Base-by-base conservation (phyloP, 768 basidiomycete genomes). In the Roridomyces roridus region DNA sequence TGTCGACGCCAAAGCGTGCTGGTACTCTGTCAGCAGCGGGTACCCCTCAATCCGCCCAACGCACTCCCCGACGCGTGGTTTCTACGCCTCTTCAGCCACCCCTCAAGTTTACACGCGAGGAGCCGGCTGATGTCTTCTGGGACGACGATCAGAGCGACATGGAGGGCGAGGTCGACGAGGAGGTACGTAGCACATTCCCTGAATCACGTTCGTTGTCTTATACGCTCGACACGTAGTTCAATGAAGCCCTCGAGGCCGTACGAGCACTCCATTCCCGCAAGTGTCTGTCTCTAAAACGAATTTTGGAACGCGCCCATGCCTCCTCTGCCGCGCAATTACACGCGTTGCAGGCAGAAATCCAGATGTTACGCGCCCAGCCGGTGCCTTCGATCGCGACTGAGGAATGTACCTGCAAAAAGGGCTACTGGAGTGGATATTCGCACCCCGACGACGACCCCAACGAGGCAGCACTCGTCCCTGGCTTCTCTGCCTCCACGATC, bases 291-390 rank as follows among this genome's bases (percentile, higher is more conserved):
- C 89, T 91, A 72, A 93, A 88, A 66, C 83, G 92, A 2, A 79
- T 94, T 1, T 80, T 94, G 12, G 92, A 94, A 62, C 87, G 88
- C 36, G 82, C 91, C 0, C 93, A 94, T 64, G 85, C 88, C 2
- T 85, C 86, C 9, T 80, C 88, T 1, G 90, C 92, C 0, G 87
- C 91, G 1, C 93, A 94, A 65, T 76, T 94, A 2, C 92, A 94
- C 65, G 92, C 93, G 0, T 75, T 95, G 1, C 92, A 94, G 71
- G 92, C 91, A 2, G 91, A 94, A 66, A 77, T 92, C 4, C 78
- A 85, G 12, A 76, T 91, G 24, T 75, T 94, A 26, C 84, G 88
- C 39, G 72, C 75, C 12, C 79, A 80, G 45, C 58, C 52, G 5
- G 43, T 45, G 4, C 40, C 54, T 20, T 18, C 50, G 6, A 12